Base-by-base conservation (phyloP, 768 basidiomycete species). In the Hygrocybe coccinea region DNA sequence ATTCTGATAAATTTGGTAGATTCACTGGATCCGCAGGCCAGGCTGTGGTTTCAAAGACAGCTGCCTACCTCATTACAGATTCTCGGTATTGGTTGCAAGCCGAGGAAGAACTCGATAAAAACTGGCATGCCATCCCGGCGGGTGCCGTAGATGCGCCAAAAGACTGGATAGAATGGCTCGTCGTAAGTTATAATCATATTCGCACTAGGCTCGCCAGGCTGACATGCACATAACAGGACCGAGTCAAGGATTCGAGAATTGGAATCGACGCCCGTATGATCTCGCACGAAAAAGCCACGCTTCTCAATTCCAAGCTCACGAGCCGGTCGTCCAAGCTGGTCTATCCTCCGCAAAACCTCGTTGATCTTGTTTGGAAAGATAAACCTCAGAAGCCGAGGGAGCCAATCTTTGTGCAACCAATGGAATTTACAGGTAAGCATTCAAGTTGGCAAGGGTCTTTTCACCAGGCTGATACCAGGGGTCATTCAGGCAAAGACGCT, bases 191-290 rank as follows among this genome's bases (percentile, higher is more conserved):
- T 54, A 29, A 17, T 34, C 48, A 8, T 39, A 57, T 10, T 60
- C 59, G 17, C 46, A 34, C 43, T 17, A 35, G 14, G 34, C 5
- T 50, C 8, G 25, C 29, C 44, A 17, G 22, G 22, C 25, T 36
- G 36, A 48, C 3, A 39, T 56, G 47, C 33, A 41, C 38, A 10
- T 15, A 52, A 44, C 46, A 74, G 70, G 56, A 61, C 59, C 78
- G 79, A 62, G 70, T 75, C 63, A 63, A 67, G 48, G 73, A 73
- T 41, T 66, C 77, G 24, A 76, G 81, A 62, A 82, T 95, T 48
- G 93, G 92, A 11, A 79, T 95, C 53, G 93, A 95, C 67, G 87
- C 91, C 2, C 83, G 89, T 14, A 86, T 92, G 82, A 71, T 94
- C 53, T 81, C 89, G 0, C 82, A 88, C 64, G 82, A 86, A 63